Evolutionary conservation across 2,329 filamentous ascomycete genomes (phyloP), one percentile per base, ranked within the genome.

Genomic region (Colletotrichum orchidophilum): DNA sequence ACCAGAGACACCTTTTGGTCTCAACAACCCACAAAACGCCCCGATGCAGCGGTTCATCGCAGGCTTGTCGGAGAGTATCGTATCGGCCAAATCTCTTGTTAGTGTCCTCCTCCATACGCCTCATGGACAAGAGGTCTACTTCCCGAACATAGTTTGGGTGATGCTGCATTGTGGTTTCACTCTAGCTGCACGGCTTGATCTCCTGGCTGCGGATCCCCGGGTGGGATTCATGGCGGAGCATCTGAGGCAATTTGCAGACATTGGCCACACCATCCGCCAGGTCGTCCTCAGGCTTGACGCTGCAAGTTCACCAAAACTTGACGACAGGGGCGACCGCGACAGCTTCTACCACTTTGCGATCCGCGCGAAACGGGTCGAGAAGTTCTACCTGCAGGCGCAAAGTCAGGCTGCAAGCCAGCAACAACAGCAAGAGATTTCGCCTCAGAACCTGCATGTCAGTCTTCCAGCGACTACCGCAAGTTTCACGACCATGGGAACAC

Each of bases 121-220:
- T 1, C 70, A 73, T 15, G 77, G 76, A 1, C 77, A 78, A 33
- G 78, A 80, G 60, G 71, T 73, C 1, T 66, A 70, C 1, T 74
- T 80, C 42, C 75, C 77, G 3, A 80, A 80, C 21, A 75, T 78
- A 1, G 75, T 75, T 12, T 80, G 79, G 79, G 75, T 80, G 35
- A 78, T 77, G 70, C 46, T 80, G 0, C 77, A 80, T 31, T 80
- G 79, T 21, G 77, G 76, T 3, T 72, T 79, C 0, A 80, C 78
- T 0, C 59, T 80, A 0, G 74, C 77, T 0, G 77, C 77, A 8
- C 73, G 78, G 3, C 73, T 80, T n/a, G 79, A 80, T 46, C 74
- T 80, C 5, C 63, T 80, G 2, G 78, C 78, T 0, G 74, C 75
- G 3, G 75, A 78, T 13, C 74, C 75, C 0, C 71, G 74, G 8